A percentile compares a stretch with the other conserved stretches of the same genome.
Evolutionary conservation across 805 yeast genomes (phyloP).

Genomic region (Aciculoconidium aculeatum): DNA sequence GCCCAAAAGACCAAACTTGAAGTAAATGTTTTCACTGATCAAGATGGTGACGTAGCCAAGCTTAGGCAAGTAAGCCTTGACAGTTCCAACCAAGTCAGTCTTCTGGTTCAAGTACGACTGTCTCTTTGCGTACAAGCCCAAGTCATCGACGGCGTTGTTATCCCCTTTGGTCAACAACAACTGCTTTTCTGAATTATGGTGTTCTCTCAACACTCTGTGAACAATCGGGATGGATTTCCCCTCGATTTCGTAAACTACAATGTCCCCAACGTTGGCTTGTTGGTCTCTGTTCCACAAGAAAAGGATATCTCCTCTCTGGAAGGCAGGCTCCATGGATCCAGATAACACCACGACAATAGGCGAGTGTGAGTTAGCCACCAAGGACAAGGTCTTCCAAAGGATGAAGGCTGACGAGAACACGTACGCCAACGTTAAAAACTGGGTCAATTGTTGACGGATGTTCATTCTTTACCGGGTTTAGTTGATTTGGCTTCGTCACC

Average conservation of each 20-base stretch:
- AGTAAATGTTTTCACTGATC: constrained; percentile 81
- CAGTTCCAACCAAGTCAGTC: constrained; percentile 81
- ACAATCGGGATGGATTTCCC: constrained; percentile 90
- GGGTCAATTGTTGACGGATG: constrained; percentile 54
- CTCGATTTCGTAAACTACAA: constrained; percentile 84
- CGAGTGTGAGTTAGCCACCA: constrained; percentile 76
- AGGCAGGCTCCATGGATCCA: constrained; percentile 99
- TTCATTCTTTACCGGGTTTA: constrained; percentile 50
- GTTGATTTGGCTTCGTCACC: no score
- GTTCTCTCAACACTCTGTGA: constrained; percentile 88
- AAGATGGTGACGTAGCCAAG: constrained; percentile 89
- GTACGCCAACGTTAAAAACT: constrained; percentile 66
- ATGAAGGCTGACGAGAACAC: constrained; percentile 86
- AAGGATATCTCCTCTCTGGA: constrained; percentile 93
- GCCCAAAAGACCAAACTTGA: constrained; percentile 74
- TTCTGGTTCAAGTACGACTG: constrained; percentile 73
- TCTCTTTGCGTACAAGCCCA: constrained; percentile 72
- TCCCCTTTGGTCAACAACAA: constrained; percentile 90
- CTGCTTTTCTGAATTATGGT: constrained; percentile 55
- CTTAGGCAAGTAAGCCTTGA: constrained; percentile 85
- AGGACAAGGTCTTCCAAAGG: constrained; percentile 80
- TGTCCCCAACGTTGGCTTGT: constrained; percentile 73
- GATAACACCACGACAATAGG: constrained; percentile 96
- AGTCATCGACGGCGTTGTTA: constrained; percentile 87
- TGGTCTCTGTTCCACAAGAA: constrained; percentile 83